These are phyloP conservation scores for Colletotrichum sp. DNA, from an alignment of 2,329 filamentous ascomycete species.

Conservation along the genomic window DNA sequence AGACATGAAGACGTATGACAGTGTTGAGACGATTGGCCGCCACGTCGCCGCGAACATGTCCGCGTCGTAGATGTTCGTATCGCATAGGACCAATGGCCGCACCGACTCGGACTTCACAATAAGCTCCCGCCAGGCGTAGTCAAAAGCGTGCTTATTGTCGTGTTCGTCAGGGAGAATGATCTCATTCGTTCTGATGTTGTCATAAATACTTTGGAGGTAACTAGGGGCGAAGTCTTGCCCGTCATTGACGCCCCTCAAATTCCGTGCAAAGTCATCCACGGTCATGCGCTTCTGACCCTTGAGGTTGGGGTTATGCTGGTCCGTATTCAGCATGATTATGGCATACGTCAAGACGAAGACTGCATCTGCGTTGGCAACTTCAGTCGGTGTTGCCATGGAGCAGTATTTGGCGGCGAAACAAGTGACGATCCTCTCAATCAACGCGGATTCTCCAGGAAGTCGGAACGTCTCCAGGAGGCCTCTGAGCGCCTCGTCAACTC, in stretches of 20 bases:
- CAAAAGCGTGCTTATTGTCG: slow-evolving; percentile 94
- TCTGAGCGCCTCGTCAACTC: slow-evolving; percentile 88
- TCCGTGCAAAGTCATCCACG: slow-evolving; percentile 80
- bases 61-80: slow-evolving; percentile 94
- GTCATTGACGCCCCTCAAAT: slow-evolving; percentile 88
- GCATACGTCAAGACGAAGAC: slow-evolving; percentile 93
- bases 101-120: slow-evolving; percentile 82
- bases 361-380: slow-evolving; percentile 84
- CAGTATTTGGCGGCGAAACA: slow-evolving; percentile 89
- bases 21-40: slow-evolving; percentile 91
- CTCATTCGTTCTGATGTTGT: slow-evolving; percentile 90
- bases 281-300: slow-evolving; percentile 83
- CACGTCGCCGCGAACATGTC: slow-evolving; percentile 98
- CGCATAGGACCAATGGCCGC: slow-evolving; percentile 76
- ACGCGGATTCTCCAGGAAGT: slow-evolving; percentile 86
- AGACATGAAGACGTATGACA: slow-evolving; percentile 99
- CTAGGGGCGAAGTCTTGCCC: slow-evolving; percentile 83
- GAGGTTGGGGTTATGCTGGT: slow-evolving; percentile 94
- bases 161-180: slow-evolving; percentile 98
- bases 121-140: slow-evolving; percentile 96
- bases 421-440: slow-evolving; percentile 92
- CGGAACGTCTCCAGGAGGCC: slow-evolving; percentile 91
- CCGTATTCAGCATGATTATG: slow-evolving; percentile 97
- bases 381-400: slow-evolving; percentile 69
- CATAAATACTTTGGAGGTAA: slow-evolving; percentile 85